Evolutionary conservation across 148 eudicot genomes (phyloP), one percentile per base, ranked within the genome.

Genomic region (Rhododendron molle): DNA sequence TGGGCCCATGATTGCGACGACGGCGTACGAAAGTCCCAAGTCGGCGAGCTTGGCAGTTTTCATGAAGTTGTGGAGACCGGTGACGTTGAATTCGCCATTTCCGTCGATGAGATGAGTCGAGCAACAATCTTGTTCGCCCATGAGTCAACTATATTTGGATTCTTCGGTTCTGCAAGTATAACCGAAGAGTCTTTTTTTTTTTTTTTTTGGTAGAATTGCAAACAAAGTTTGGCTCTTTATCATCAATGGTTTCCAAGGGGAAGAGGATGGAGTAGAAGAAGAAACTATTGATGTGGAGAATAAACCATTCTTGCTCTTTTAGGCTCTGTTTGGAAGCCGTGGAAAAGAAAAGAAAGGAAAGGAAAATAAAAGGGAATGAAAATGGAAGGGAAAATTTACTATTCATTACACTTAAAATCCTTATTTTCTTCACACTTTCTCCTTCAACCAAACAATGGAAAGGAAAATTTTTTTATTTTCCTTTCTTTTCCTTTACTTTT

Each of bases 1-100:
- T 3, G 94, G 92, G 7, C 94, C 94, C 92, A 92, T 90, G 80
- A 92, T 92, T 3, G 94, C 89, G 72, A 90, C 92, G 72, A 92
- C 89, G 3, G 91, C 92, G 36, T 89, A 91, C 0, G 91, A 91
- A 56, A 91, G 90, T 13, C 92, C 91, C 34, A 89, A 80, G 14
- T 83, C 84, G 7, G 46, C 79, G n/a, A 91, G 88, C 58, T 91
- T 88, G 18, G 88, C 87, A 47, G 85, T 72, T 40, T 87, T 86
- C 49, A 91, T 77, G 80, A 91, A 91, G 21, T 81, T 85, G 47
- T 87, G 76, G 38, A 91, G 87, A 32, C 89, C 91, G 23, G 36
- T 56, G 40, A 83, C 86, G 71, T 88, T 87, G 85, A 91, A 89
- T 36, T 62, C 81, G 50, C 92, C 92, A 86, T 91, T 58, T 11